phyloP scores from a whole-genome alignment of 805 yeast species.

The Ogataea parapolymorpha region DNA sequence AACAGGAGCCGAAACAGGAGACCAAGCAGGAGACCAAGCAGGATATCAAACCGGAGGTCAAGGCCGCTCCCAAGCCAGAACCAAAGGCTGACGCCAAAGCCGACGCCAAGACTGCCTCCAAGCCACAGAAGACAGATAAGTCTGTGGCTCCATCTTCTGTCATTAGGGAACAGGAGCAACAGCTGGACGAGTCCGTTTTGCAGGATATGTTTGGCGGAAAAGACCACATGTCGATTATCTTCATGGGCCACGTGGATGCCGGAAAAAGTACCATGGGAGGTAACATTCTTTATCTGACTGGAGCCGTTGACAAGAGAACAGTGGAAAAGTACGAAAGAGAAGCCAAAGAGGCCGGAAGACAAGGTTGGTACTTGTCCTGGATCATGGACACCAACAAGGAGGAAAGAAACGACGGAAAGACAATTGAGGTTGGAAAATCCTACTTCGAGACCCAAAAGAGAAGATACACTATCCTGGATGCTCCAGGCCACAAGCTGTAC shows the following conservation, averaged over 20 bases:
- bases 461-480: conserved; percentile 96
- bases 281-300: conserved; percentile 86
- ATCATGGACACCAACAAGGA: conserved; percentile 99
- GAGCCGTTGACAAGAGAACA: conserved; percentile 97
- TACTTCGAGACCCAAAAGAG: conserved; percentile 97
- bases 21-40: conserved; percentile 18
- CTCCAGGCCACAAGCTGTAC: conserved; percentile 99
- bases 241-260: conserved; percentile 99
- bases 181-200: conserved; percentile 81
- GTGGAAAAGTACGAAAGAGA: conserved; percentile 97
- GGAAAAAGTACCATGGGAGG: conserved; percentile 99
- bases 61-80: conserved; percentile 14
- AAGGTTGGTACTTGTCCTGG: conserved; percentile 99
- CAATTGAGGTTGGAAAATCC: conserved; percentile 98
- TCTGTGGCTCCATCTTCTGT: conserved; percentile 23
- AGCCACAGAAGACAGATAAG: conserved; percentile 14
- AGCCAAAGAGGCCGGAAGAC: conserved; percentile 99
- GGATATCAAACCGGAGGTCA: conserved; percentile 16
- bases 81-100: conserved; percentile 15
- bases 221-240: conserved; percentile 93
- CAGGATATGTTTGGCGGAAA: conserved; percentile 95
- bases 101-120: conserved; percentile 11
- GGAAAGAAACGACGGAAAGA: conserved; percentile 98
- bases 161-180: conserved; percentile 70
- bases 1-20: conserved; percentile 21